Base-by-base conservation (phyloP, 2,329 filamentous ascomycete species). In the Calonectria crousiana region DNA sequence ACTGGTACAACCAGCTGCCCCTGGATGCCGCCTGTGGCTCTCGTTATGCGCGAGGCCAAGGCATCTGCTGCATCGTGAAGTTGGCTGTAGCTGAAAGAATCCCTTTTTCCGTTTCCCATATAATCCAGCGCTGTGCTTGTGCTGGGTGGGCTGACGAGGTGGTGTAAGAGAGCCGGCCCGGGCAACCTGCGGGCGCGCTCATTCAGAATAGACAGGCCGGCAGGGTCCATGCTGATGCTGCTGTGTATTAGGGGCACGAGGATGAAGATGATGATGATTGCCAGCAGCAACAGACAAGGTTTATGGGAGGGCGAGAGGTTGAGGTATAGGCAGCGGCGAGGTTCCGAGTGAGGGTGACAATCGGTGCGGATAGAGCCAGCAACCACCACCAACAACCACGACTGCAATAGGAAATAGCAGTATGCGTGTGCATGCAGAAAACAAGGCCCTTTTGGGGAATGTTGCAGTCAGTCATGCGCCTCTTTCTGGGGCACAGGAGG, bases 1-100 rank as follows among this genome's bases (percentile, higher is more conserved):
- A 98, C 86, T 0, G 96, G 95, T 47, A 98, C 88, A 44, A 98
- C 84, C 20, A 89, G 83, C 62, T 87, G 85, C 30, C 67, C 44
- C 72, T 76, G 30, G 16, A 36, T 16, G 52, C 32, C 67, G 53
- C 53, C 71, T 23, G 62, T 67, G 8, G 72, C 72, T 41, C 49
- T 68, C 28, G 79, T 71, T 73, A 93, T 89, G 28, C 85, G 86
- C 16, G 83, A 79, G 20, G 93, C 92, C 44, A 95, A 84, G 4
- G 78, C 78, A 65, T 90, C 85, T 13, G 93, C 91, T 36, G 88
- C 85, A 34, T 81, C 77, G 80, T 96, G 92, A 28, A 97, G 85
- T 52, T 92, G 84, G 13, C 81, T 71, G 81, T 96, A 97, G 0
- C 92, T 91, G 53, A 94, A 81, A 1, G 81, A 84, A 13, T 83